Base-by-base conservation (phyloP, 371 early-diverging fungal genomes). In the Syncephalastrum racemosum region DNA sequence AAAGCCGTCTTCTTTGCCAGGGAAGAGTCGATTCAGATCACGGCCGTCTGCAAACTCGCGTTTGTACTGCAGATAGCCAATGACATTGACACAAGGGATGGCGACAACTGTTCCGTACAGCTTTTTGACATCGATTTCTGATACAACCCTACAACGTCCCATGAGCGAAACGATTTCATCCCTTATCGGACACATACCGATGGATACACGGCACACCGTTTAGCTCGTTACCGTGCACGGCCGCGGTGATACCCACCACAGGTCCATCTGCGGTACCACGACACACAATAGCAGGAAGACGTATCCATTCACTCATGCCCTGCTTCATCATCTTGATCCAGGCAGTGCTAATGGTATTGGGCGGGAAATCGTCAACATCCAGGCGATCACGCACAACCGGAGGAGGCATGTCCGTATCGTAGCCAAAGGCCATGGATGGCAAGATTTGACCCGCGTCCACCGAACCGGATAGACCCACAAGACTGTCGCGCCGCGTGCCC, bases 181-280 rank as follows among this genome's bases (percentile, higher is more conserved):
- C 19, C 16, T 20, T 20, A 44, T 0, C 5, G 7, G 44, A 44
- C 42, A 12, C 24, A 56, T 85, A 77, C 46, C 91, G 83, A 65
- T 95, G 95, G 39, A 93, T 94, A 62, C 92, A 84, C 6, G 93
- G 93, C 18, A 95, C 91, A 27, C 95, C 95, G 61, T 95, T 95
- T 50, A 95, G 77, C 60, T 95, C 95, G 63, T 95, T 93, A 53
- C 95, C 94, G 63, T 95, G 95, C 14, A 94, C 80, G 2, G 91
- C 95, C 55, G 85, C 88, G 2, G 89, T 89, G 59, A 68, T 66
- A 39, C 68, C 68, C n/a, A 71, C 68, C 15, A 68, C 68, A n/a
- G 72, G 68, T 4, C 84, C 82, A 40, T 80, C 75, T 59, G 84
- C 83, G 10, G 70, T 66, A 18, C 88, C 89, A 25, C 87, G 60